Conservation (phyloP, 768 basidiomycete species). For the Imleria badia region DNA sequence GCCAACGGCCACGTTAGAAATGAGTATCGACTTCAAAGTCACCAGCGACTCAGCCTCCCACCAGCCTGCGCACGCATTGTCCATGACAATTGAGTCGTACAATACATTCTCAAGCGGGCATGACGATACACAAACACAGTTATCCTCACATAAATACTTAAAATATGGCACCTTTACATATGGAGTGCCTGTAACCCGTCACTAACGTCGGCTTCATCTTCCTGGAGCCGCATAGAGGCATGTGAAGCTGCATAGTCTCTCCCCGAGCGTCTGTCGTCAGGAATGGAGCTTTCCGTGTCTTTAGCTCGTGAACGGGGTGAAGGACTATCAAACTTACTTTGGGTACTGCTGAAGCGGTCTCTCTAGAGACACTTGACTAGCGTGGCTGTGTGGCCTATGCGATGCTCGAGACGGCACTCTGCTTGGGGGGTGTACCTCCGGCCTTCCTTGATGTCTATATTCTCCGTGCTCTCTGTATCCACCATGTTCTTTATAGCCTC, state of each 20-base stretch:
- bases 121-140: constrained; percentile 3
- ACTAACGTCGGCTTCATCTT: constrained; percentile 26
- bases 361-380: constrained; percentile 17
- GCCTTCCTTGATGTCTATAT: constrained; percentile 8
- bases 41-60: no score
- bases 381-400: constrained; percentile 25
- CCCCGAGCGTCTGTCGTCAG: constrained; percentile 29
- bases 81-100: background rate
- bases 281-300: constrained; percentile 13
- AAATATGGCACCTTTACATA: constrained; percentile 14
- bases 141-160: constrained; percentile 5
- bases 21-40: background rate
- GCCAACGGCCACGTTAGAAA: constrained; percentile 8
- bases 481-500: constrained; percentile 8
- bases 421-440: constrained; percentile 17
- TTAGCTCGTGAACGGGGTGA: constrained; percentile 6
- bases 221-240: constrained; percentile 12
- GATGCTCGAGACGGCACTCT: constrained; percentile 28
- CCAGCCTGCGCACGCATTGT: background rate
- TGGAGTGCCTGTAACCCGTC: constrained; percentile 22
- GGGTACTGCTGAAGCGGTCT: constrained; percentile 14
- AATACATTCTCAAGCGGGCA: constrained; percentile 4
- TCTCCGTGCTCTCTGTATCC: constrained; percentile 21
- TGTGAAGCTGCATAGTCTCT: constrained; percentile 21
- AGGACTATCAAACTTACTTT: constrained; percentile 15